Evolutionary conservation across 345 rosid species (phyloP), one percentile per base, ranked within the genome.

Genomic region (Brassica juncea): DNA sequence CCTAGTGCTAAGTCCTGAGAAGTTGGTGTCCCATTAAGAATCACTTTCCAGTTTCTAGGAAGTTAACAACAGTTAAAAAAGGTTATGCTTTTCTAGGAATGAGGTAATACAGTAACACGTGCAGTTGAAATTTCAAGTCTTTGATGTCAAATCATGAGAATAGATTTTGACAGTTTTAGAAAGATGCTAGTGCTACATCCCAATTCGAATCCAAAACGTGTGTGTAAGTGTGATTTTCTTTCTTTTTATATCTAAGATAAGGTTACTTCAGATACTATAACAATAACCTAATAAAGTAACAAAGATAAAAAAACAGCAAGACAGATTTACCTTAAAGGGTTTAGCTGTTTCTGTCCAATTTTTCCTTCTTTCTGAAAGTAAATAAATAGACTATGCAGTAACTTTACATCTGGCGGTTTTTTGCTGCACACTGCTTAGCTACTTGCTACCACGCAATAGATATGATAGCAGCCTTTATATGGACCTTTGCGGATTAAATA

Each of bases 381-480:
- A 67, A 67, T 31, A 68, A 23, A n/a, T 25, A 4, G 0, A 77
- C 64, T 60, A 68, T 66, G 57, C 71, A 5, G 19, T 19, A 19
- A 19, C 19, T 19, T 19, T 19, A 19, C 19, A 19, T 19, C 19
- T 19, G 19, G 19, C 19, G 19, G 19, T 19, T 19, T 19, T 19
- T 19, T 0, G 19, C 19, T 49, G 64, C 28, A 66, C 39, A 27
- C 78, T 55, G 78, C 54, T 66, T 66, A 75, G 57, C 39, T 66
- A 35, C 34, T 35, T 57, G 72, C 67, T 67, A 37, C 66, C 62
- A 31, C 2, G 14, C 37, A 8, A 60, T 21, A 35, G 65, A 49
- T 5, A 62, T 70, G 57, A 68, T 86, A 34, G 91, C 94, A 61
- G 89, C 84, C 79, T 47, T 4, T 44, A 44, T 39, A 39, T 39